Evolutionary conservation across 2,329 filamentous ascomycete genomes (phyloP), one percentile per base, ranked within the genome.

Genomic region (Claviceps sp.): DNA sequence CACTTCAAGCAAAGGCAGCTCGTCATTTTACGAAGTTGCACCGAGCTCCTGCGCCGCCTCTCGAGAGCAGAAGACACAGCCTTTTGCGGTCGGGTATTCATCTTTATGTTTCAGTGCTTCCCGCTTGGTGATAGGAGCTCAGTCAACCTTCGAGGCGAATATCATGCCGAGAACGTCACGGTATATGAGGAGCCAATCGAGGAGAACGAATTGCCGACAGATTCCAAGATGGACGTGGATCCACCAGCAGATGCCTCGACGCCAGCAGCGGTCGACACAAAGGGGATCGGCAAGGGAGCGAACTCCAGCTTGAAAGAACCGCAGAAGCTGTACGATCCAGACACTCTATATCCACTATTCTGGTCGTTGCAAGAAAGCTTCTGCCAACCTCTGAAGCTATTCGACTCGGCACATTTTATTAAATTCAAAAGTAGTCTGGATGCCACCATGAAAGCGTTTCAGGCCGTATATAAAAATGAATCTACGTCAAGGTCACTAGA

Each of bases 91-190:
- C 81, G 93, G 41, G 93, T 99, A 26, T 97, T 97, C 67, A 96
- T 98, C 57, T 99, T 96, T 67, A 81, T 98, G 64, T 98, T 97
- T 67, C 93, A 98, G 66, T 95, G 89, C 66, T 97, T 98, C 62
- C 93, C 93, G 1, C 75, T 98, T 0, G 91, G 91, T 36, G 94
- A 98, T 68, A 93, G 91, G 65, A 97, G 93, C 65, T 96, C 93
- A 0, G 93, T 98, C 48, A 99, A 99, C 63, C 75, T 97, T 41
- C 81, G 93, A 49, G 93, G 93, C 59, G 91, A 97, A 70, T 99
- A 93, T 59, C 93, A 99, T 62, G 81, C 87, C 26, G 93, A 97
- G 62, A 99, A 98, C 72, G 80, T 90, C 52, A 98, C 94, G 1
- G 82, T 79, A 0, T 98, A 95, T 61, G 76, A 82, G 37, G 69